Conservation (phyloP, 192 early-diverging fungal species). For the Gryganskiella cystojenkinii region DNA sequence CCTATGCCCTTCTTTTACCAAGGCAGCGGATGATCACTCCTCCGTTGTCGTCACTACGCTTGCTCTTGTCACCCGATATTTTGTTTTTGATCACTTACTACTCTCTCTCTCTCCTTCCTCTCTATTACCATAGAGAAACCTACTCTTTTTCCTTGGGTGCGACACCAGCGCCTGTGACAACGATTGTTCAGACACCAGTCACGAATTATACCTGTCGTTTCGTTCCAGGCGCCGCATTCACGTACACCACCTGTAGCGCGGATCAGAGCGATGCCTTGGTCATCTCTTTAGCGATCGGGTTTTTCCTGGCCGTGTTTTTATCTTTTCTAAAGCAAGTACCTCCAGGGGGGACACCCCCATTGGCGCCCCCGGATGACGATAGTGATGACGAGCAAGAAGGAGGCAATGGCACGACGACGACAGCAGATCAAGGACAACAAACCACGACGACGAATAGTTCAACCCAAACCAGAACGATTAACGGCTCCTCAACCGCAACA, state of each 20-base stretch:
- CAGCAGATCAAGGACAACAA: neutral
- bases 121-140: constrained; percentile 21
- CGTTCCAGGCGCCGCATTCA: constrained; percentile 12
- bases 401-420: neutral
- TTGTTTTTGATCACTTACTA: neutral
- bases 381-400: neutral
- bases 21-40: too few species aligned
- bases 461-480: neutral
- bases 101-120: neutral
- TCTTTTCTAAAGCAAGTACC: constrained; percentile 50
- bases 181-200: constrained; percentile 23
- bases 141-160: constrained; percentile 47
- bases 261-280: constrained; percentile 32
- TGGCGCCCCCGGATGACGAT: constrained; percentile 17
- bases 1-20: too few species aligned
- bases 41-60: too few species aligned
- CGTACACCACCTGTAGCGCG: constrained; percentile 22
- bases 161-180: constrained; percentile 23
- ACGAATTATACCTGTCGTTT: constrained; percentile 35
- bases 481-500: too few species aligned
- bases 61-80: neutral
- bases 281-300: constrained; percentile 33
- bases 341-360: constrained; percentile 15
- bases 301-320: constrained; percentile 41
- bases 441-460: neutral